Percentiles rank a stretch among this genome's conserved stretches.
Evolutionary conservation across 345 rosid genomes (phyloP).

Genomic region (Citrus trifoliata): DNA sequence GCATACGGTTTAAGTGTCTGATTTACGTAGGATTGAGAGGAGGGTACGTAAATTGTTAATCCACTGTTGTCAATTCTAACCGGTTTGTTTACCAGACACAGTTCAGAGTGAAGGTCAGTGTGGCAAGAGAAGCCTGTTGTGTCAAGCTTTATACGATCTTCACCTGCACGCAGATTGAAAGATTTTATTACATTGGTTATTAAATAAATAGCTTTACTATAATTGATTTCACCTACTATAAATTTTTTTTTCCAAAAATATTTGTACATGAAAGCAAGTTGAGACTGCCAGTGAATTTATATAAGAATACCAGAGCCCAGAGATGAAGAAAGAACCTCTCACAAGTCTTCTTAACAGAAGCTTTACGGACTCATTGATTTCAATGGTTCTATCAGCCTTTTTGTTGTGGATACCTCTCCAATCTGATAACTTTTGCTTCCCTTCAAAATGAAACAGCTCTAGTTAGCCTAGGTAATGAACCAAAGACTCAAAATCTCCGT

Average conservation of each 20-base stretch:
- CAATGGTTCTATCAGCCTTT: not conserved
- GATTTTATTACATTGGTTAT: not conserved
- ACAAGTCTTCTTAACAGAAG: slow-evolving; percentile 17
- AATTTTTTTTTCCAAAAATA: too few relatives aligned
- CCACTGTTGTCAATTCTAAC: slow-evolving; percentile 24
- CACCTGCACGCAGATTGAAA: slow-evolving; percentile 17
- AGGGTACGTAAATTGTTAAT: slow-evolving; percentile 17
- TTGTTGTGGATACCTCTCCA: slow-evolving; percentile 2
- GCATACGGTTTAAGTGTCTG: slow-evolving; percentile 26
- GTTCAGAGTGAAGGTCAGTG: slow-evolving; percentile 18
- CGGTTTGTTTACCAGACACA: slow-evolving; percentile 25
- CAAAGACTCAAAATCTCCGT: not conserved
- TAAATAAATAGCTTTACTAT: not conserved
- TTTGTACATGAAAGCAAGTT: not conserved
- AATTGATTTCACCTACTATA: not conserved
- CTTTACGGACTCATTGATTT: not conserved
- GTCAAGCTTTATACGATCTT: slow-evolving; percentile 23
- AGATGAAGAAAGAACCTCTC: slow-evolving; percentile 4
- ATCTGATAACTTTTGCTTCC: slow-evolving; percentile 10
- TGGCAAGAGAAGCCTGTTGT: slow-evolving; percentile 28
- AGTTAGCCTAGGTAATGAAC: not conserved
- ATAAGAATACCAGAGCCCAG: not conserved
- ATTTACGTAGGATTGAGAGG: slow-evolving; percentile 7
- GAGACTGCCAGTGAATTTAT: not conserved
- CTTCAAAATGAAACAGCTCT: slow-evolving; percentile 8